Percentiles rank a stretch among this genome's conserved stretches.
These are phyloP conservation scores for Beauveria medogensis DNA, from an alignment of 2,329 filamentous ascomycete species.

Conservation along the genomic window DNA sequence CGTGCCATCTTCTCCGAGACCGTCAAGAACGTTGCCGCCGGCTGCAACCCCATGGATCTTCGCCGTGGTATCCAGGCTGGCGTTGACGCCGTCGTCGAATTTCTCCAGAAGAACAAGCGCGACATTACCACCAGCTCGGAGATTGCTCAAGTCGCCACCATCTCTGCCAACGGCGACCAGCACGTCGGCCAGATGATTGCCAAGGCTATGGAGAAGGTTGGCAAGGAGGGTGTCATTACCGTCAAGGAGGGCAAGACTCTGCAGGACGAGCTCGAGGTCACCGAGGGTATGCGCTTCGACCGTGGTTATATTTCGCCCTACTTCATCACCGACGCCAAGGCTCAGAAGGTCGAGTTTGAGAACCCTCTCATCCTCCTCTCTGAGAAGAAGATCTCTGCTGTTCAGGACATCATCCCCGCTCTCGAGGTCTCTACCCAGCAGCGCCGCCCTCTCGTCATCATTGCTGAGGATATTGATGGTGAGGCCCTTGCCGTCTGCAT, in stretches of 20 bases:
- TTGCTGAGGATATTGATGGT: constrained; percentile 97
- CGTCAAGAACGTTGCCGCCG: constrained; percentile 98
- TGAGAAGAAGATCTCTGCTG: constrained; percentile 99
- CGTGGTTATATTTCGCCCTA: constrained; percentile 97
- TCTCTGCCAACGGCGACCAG: constrained; percentile 92
- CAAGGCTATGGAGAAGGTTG: constrained; percentile 99
- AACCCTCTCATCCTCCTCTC: constrained; percentile 97
- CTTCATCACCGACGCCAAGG: constrained; percentile 99
- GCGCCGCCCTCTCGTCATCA: constrained; percentile 93
- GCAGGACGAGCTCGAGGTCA: constrained; percentile 94
- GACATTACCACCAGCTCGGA: constrained; percentile 97
- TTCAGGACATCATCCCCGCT: constrained; percentile 97
- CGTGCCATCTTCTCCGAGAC: constrained; percentile 99
- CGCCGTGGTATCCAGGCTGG: constrained; percentile 94
- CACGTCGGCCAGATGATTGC: constrained; percentile 95
- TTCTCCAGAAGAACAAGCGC: constrained; percentile 89
- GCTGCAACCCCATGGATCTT: constrained; percentile 99
- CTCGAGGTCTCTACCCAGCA: constrained; percentile 94
- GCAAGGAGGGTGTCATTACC: constrained; percentile 99
- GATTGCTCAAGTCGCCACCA: constrained; percentile 96
- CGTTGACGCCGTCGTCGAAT: constrained; percentile 90
- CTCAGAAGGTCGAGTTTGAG: constrained; percentile 99
- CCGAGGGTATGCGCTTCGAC: constrained; percentile 99
- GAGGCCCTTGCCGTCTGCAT: constrained; percentile 98
- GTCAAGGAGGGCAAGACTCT: constrained; percentile 99